A percentile compares a stretch with the other conserved stretches of the same genome.
Conservation (phyloP, 192 early-diverging fungal species). For the Backusella australiensis region DNA sequence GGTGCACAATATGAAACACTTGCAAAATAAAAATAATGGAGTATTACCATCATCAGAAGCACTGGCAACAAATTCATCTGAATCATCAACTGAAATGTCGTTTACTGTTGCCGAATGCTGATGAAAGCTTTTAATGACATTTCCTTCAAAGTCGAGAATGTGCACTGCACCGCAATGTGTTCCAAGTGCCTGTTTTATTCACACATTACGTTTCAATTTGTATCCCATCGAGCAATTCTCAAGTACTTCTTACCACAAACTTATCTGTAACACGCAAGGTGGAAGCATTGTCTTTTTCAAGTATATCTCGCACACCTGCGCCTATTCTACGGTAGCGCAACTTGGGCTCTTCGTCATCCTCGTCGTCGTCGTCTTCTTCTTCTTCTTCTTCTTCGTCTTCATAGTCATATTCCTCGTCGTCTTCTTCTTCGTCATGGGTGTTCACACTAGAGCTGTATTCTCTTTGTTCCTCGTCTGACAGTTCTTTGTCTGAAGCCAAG, state of each 20-base stretch:
- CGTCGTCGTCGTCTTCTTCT: constrained; percentile 52
- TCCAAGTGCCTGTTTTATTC: constrained; percentile 61
- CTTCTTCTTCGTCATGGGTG: constrained; percentile 54
- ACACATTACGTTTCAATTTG: background rate
- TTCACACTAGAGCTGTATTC: background rate
- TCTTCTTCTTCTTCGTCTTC: constrained; percentile 38
- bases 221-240: background rate
- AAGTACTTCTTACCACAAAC: constrained; percentile 67
- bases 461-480: constrained; percentile 1
- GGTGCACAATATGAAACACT: background rate
- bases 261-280: constrained; percentile 76
- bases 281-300: constrained; percentile 86
- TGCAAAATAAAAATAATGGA: background rate
- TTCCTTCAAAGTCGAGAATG: constrained; percentile 91
- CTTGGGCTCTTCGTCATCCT: constrained; percentile 90
- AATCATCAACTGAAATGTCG: constrained; percentile 80
- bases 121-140: constrained; percentile 80
- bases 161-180: constrained; percentile 91
- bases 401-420: constrained; percentile 27
- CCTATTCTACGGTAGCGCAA: constrained; percentile 87
- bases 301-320: constrained; percentile 67
- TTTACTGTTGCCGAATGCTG: constrained; percentile 87
- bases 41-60: constrained; percentile 85
- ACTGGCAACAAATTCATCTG: constrained; percentile 88
- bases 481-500: background rate